Base-by-base conservation (phyloP, 2,329 filamentous ascomycete genomes). In the Neoarthrinium moseri region DNA sequence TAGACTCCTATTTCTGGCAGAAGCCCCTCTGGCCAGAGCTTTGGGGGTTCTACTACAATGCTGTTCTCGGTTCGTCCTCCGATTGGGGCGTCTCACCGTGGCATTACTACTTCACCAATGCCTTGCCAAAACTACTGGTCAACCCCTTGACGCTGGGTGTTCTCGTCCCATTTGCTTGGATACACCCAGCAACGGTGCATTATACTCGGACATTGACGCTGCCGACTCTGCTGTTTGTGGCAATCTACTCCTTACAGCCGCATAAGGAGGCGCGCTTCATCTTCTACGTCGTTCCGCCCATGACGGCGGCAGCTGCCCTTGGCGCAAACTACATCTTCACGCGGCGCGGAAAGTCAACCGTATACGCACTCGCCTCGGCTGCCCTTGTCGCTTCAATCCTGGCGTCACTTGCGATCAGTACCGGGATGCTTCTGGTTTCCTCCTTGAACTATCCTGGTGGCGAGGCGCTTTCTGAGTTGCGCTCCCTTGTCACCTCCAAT, bases 221-320 rank as follows among this genome's bases (percentile, higher is more conserved):
- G 3, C 91, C 94, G 0, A 77, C 80, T 8, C 54, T 95, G 2
- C 65, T 79, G 23, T 99, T 91, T 64, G 75, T 95, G 17, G 77
- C 77, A 4, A 66, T 95, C 34, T 97, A 96, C 73, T 96, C 90
- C 52, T 57, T 90, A 41, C 87, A 96, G 51, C 91, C 92, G 1
- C 94, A 99, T 71, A 99, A 99, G 64, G 94, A 99, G 70, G 87
- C 91, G 64, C 87, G 94, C 15, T 99, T 99, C 73, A 85, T 99
- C 56, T 83, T 97, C 58, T 97, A 97, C 68, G 77, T 83, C 43
- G 76, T 95, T 20, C 94, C 94, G 0, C 77, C 86, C 0, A 71
- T 97, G 23, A 96, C 91, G 0, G 86, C 86, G 10, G 80, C 85
- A 3, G 86, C 90, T 1, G 84, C 89, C 3, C 75, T 89, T 4